Evolutionary conservation across 2,329 filamentous ascomycete genomes (phyloP).

Genomic region (Mycosphaerella arachidis): DNA sequence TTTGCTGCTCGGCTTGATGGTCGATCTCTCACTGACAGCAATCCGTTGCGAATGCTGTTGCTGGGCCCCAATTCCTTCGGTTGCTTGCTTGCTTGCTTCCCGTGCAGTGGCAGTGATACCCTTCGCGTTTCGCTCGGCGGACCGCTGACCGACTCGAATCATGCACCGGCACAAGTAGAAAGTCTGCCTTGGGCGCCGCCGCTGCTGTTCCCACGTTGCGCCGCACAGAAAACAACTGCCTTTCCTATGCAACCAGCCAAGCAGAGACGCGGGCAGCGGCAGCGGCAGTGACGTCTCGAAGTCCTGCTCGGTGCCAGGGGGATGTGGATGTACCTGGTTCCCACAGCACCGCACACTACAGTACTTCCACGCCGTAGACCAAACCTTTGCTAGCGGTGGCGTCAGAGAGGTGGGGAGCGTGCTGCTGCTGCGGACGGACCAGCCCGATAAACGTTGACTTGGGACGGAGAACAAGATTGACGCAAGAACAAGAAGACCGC

Average conservation of each 20-base stretch:
- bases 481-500: neutral
- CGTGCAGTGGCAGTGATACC: neutral
- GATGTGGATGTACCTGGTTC: neutral
- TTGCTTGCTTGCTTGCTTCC: neutral
- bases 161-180: neutral
- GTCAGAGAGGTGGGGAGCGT: neutral
- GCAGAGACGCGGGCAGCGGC: neutral
- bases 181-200: neutral
- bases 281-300: neutral
- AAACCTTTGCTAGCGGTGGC: neutral
- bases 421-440: neutral
- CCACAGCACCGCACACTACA: neutral
- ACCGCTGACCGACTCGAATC: neutral
- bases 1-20: neutral
- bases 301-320: neutral
- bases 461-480: neutral
- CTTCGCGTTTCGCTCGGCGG: neutral
- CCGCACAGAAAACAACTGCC: neutral
- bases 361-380: neutral
- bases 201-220: neutral
- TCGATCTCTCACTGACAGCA: neutral
- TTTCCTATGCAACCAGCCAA: neutral
- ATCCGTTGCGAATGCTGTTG: neutral
- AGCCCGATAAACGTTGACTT: neutral
- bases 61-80: neutral